Conservation (phyloP, 768 basidiomycete species). For the Cystobasidium ongulense region DNA sequence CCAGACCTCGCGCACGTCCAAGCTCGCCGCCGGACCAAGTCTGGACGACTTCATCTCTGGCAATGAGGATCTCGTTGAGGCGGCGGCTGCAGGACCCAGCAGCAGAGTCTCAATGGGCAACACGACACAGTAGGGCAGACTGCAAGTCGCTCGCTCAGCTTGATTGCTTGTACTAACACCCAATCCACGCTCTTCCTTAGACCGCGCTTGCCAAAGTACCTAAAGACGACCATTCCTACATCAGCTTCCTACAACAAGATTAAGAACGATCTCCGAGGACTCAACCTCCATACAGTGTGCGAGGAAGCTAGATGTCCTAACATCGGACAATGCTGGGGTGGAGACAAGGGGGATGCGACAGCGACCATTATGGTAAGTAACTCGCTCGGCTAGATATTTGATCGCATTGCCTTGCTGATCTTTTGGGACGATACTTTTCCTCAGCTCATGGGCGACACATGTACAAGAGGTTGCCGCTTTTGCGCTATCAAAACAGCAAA, state of each 20-base stretch:
- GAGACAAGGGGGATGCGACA: constrained; percentile 63
- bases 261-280: constrained; percentile 86
- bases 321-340: constrained; percentile 99
- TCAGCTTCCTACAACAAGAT: constrained; percentile 81
- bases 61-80: constrained; percentile 44
- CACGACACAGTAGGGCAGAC: constrained; percentile 21
- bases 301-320: constrained; percentile 98
- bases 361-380: constrained; percentile 89
- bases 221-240: constrained; percentile 53
- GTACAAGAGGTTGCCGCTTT: constrained; percentile 93
- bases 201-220: constrained; percentile 37
- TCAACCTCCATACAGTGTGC: constrained; percentile 89
- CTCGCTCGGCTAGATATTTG: neutral
- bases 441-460: constrained; percentile 97
- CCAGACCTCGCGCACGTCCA: neutral
- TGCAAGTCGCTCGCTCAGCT: neutral
- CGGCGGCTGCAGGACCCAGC: neutral
- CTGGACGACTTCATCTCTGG: constrained; percentile 74
- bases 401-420: neutral
- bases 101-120: constrained; percentile 14
- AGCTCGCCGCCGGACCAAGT: constrained; percentile 53
- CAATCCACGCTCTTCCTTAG: neutral
- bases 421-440: neutral
- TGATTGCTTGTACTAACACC: neutral
- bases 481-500: constrained; percentile 93